These are phyloP conservation scores for Nitzschia putrida DNA, from an alignment of 108 stramenopile genomes.

Conservation along the genomic window DNA sequence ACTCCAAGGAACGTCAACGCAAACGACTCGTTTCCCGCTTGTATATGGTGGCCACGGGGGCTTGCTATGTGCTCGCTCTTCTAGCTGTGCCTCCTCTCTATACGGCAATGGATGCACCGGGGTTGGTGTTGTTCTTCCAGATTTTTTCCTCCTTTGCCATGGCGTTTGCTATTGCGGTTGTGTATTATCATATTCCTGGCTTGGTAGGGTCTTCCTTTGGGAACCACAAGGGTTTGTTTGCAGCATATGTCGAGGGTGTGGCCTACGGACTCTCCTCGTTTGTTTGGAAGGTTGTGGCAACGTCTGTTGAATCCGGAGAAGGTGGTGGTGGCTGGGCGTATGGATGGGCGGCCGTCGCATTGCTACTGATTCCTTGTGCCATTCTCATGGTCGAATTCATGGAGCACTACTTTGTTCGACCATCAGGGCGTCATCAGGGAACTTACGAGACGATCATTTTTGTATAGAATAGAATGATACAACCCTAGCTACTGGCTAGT, in stretches of 20 bases:
- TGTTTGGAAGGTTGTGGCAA: conserved; percentile 72
- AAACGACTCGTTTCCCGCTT: conserved; percentile 68
- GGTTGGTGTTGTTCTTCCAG: conserved; percentile 66
- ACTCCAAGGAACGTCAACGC: conserved; percentile 50
- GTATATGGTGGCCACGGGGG: conserved; percentile 67
- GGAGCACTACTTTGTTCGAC: conserved; percentile 74
- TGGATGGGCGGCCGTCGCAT: conserved; percentile 81
- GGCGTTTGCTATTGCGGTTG: conserved; percentile 76
- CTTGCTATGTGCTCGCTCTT: conserved; percentile 71
- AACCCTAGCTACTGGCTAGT: too few species aligned
- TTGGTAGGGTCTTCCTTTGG: conserved; percentile 77
- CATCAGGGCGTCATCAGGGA: conserved; percentile 26
- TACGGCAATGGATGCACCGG: conserved; percentile 50
- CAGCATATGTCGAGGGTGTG: conserved; percentile 76
- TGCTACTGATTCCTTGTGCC: conserved; percentile 68
- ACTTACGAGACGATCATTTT: conserved; percentile 61
- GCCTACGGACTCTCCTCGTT: conserved; percentile 65
- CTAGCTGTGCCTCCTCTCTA: conserved; percentile 64
- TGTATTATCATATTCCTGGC: conserved; percentile 77
- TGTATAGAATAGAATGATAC: conserved; percentile 27
- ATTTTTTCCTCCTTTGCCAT: conserved; percentile 53
- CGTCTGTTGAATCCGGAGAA: conserved; percentile 51
- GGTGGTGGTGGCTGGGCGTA: conserved; percentile 80
- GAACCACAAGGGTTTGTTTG: conserved; percentile 67
- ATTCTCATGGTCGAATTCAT: conserved; percentile 81